Percentiles rank a stretch among this genome's conserved stretches.
These are phyloP conservation scores for Pseudonitzschia pungens DNA, from an alignment of 108 stramenopile species.

Conservation along the genomic window DNA sequence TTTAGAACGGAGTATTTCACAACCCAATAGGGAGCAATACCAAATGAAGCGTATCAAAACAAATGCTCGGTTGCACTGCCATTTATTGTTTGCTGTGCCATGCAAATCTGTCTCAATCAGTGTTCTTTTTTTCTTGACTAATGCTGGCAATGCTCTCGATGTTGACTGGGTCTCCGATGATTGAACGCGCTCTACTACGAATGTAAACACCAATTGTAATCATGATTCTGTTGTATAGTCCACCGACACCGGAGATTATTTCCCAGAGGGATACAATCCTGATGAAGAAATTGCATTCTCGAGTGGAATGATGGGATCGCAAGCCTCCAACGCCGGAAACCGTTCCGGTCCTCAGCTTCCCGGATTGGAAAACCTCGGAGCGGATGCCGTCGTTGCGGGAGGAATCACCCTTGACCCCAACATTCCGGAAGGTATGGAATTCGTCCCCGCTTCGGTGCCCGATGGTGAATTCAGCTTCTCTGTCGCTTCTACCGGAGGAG, in stretches of 20 bases:
- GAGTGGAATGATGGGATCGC: slow-evolving; percentile 72
- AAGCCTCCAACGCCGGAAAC: slow-evolving; percentile 34
- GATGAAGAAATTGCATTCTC: slow-evolving; percentile 54
- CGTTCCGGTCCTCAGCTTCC: slow-evolving; percentile 59
- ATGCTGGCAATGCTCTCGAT: background rate
- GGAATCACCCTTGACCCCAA: slow-evolving; percentile 61
- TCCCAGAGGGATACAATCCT: slow-evolving; percentile 79
- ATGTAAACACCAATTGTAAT: background rate
- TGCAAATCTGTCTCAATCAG: background rate
- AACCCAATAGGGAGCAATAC: background rate
- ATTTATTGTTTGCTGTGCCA: background rate
- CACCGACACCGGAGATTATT: slow-evolving; percentile 82
- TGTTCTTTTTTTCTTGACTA: background rate
- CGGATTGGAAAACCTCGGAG: slow-evolving; percentile 82
- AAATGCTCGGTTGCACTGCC: background rate
- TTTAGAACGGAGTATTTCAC: no score
- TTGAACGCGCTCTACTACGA: no score
- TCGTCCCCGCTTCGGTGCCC: slow-evolving; percentile 72
- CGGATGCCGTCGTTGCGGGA: slow-evolving; percentile 62
- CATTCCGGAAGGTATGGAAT: slow-evolving; percentile 81
- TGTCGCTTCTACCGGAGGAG: slow-evolving; percentile 57
- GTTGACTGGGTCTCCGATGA: no score
- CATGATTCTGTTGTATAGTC: slow-evolving; percentile 31
- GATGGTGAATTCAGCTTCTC: slow-evolving; percentile 59
- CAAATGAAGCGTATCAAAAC: background rate